Evolutionary conservation across 1,139 yeast species (phyloP), one percentile per base, ranked within the genome.

Genomic region (Saccharomyces hybrid): DNA sequence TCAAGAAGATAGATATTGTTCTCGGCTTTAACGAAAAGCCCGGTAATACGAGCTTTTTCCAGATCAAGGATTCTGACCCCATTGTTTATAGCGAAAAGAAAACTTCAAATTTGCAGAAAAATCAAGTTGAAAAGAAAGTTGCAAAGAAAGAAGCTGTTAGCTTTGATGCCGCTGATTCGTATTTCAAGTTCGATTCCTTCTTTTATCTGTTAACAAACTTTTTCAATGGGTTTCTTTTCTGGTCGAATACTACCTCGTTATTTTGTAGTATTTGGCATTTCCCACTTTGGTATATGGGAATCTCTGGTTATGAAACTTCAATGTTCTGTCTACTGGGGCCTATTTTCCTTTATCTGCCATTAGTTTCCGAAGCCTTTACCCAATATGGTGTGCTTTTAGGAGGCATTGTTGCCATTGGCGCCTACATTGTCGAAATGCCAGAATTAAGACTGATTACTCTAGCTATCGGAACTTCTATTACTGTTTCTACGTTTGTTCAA

Each of bases 261-360:
- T 86, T 90, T 52, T 78, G 95, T 56, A 82, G 95, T 66, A 84
- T 93, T 51, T 93, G 99, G 99, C 89, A 88, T 73, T 93, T 93
- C 77, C 99, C 99, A 16, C 77, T 93, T 58, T 93, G 99, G 99
- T 82, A 86, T 68, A 90, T 93, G 98, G 98, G 98, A 7, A 85
- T 93, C 55, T 86, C 96, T 2, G 99, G 99, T 3, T 90, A 87
- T 68, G 99, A 93, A 70, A 86, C 87, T 0, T 79, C 83, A 1
- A 76, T 89, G 50, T 68, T 83, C 3, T 73, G 83, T 27, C 75
- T 85, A 48, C 58, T 82, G 32, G 79, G 85, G 1, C 86, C 91
- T 4, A 57, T 85, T 14, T 49, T 89, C 1, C 73, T 89, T 46
- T 68, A 72, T 3, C 62, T 86, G 14, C 82, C 88, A 2, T 75